Base-by-base conservation (phyloP, 2,329 filamentous ascomycete species). In the Monilinia vaccinii-corymbosi region DNA sequence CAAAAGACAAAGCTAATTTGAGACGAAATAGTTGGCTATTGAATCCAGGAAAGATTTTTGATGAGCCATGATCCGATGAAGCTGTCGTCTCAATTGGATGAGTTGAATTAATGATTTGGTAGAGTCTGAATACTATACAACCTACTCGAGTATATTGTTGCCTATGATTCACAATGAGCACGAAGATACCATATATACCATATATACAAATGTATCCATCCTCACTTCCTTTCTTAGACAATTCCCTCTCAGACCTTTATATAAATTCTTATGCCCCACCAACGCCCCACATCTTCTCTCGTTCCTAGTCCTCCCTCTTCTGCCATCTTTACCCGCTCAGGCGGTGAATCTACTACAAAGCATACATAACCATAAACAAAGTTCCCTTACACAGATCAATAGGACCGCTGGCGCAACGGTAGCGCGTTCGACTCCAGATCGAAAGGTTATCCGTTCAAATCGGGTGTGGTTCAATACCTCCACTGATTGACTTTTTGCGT, bases 21-120 rank as follows among this genome's bases (percentile, higher is more conserved):
- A 31, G 16, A 5, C 28, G 13, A 47, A 38, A 18, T n/a, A 59
- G 57, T 51, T 94, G 91, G 88, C 81, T 96, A 57, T 81, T 96
- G 81, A 96, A 96, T 66, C 91, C 91, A 1, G 66, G 64, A 16
- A 68, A 66, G 56, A 64, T 67, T 18, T 63, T 67, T 36, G n/a
- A 60, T 34, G 13, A 55, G 13, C 57, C 57, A 18, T 34, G 25
- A 59, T 10, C 23, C 44, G 13, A 42, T 16, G 4, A 42, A 42
- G 16, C 9, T 51, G 13, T 38, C 48, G 13, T 18, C 34, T 7
- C 13, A 36, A 23, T 5, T 38, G 14, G 28, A 9, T 9, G 11
- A 42, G 40, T 10, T 14, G 25, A 10, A 23, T 40, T 18, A 3
- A n/a, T 23, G 11, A 16, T 38, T 14, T 13, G 32, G 14, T 14